Conservation (phyloP, 2,329 filamentous ascomycete genomes). For the Blumeriella jaapii region DNA sequence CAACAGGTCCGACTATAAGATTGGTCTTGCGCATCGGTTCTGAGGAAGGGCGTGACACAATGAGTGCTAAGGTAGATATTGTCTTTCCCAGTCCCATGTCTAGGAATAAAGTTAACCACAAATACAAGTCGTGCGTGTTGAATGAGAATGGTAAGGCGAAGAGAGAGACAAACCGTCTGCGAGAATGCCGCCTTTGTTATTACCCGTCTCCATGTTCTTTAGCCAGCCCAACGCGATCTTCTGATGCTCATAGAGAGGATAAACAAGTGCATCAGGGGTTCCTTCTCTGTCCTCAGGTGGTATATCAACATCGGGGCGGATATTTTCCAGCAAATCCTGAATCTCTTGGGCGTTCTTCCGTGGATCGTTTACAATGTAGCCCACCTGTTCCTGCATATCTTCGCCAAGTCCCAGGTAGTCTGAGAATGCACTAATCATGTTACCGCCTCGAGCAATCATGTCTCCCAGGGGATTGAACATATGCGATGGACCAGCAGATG, state of each 20-base stretch:
- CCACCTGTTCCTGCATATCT: constrained; percentile 14
- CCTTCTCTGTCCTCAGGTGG: constrained; percentile 49
- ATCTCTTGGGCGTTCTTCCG: constrained; percentile 53
- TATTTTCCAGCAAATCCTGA: constrained; percentile 58
- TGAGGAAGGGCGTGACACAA: constrained; percentile 40
- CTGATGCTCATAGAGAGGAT: constrained; percentile 69
- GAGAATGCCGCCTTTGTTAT: constrained; percentile 63
- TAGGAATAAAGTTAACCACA: too few relatives aligned
- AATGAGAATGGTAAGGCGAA: too few relatives aligned
- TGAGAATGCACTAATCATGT: constrained; percentile 30
- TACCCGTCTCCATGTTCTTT: constrained; percentile 59
- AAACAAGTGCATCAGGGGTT: constrained; percentile 58
- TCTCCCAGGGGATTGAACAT: constrained; percentile 8
- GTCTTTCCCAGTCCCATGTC: constrained; percentile 83
- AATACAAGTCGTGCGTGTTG: too few relatives aligned
- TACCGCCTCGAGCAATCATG: constrained; percentile 31
- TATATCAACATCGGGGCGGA: constrained; percentile 59
- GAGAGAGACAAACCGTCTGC: too few relatives aligned
- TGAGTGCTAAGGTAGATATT: constrained; percentile 69
- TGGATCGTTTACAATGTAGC: constrained; percentile 31
- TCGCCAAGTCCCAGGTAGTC: constrained; percentile 29
- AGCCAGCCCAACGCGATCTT: constrained; percentile 69
- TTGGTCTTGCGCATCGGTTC: constrained; percentile 47
- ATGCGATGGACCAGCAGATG: background rate
- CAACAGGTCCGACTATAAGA: constrained; percentile 72